phyloP scores from a whole-genome alignment of 176 grass and related monocot genomes.

The Raddia distichophylla region DNA sequence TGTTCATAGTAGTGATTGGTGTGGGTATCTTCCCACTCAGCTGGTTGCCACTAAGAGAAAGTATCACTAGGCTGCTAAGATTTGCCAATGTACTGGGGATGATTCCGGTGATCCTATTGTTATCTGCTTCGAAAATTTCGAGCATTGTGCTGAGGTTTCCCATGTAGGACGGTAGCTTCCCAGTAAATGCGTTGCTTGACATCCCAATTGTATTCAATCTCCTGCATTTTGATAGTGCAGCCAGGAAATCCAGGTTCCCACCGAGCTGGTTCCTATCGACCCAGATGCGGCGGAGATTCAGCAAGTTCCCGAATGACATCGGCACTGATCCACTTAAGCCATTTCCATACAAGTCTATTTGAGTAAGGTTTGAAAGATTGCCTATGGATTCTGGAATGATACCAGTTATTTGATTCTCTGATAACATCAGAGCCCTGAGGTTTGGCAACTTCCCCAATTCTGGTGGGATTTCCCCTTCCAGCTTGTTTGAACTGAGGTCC shows the following conservation, averaged over 20 bases:
- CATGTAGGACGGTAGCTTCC: constrained; percentile 25
- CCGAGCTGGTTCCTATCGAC: constrained; percentile 33
- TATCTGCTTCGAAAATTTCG: neutral
- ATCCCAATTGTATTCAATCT: constrained; percentile 8
- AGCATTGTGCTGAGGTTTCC: constrained; percentile 31
- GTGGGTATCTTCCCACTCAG: constrained; percentile 40
- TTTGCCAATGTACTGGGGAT: constrained; percentile 41
- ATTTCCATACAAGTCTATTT: neutral
- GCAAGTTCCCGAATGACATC: constrained; percentile 34
- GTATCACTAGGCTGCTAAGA: constrained; percentile 25
- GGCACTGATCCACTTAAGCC: constrained; percentile 45
- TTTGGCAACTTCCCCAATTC: constrained; percentile 14
- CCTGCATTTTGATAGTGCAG: constrained; percentile 32
- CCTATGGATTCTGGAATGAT: constrained; percentile 45
- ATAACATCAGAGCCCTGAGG: constrained; percentile 34
- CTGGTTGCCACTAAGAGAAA: constrained; percentile 45
- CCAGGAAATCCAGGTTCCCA: constrained; percentile 45
- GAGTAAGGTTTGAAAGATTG: neutral
- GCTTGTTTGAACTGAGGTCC: constrained; percentile 46
- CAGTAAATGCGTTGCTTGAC: constrained; percentile 16
- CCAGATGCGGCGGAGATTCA: constrained; percentile 3
- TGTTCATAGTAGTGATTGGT: constrained; percentile 20
- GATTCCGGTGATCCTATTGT: constrained; percentile 35
- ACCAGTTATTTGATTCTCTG: constrained; percentile 46
- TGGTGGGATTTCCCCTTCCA: constrained; percentile 43